Percentiles rank a stretch among this genome's conserved stretches.
Evolutionary conservation across 352 stramenopile species (phyloP).

Genomic region (Phytophthora capsici): DNA sequence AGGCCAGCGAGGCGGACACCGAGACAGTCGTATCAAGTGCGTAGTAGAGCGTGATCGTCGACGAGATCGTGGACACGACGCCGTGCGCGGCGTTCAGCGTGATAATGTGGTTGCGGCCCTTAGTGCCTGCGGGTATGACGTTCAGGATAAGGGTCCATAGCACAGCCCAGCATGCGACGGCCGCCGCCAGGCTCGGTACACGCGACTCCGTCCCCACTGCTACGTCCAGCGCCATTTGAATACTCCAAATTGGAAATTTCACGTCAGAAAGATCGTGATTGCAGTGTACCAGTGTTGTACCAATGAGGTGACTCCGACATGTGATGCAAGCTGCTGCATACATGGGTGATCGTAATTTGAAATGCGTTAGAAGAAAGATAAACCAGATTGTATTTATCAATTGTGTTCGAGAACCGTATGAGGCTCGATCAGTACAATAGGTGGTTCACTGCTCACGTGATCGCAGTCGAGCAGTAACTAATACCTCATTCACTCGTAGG

Average conservation of each 20-base stretch:
- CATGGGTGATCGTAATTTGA: not conserved
- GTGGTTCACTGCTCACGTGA: not conserved
- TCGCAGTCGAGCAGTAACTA: slow-evolving; percentile 4
- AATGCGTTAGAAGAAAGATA: not conserved
- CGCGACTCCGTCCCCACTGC: slow-evolving; percentile 28
- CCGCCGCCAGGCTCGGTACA: slow-evolving; percentile 37
- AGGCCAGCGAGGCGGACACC: slow-evolving; percentile 65
- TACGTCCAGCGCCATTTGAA: not conserved
- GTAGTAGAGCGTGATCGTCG: slow-evolving; percentile 50
- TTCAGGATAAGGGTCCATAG: slow-evolving; percentile 63
- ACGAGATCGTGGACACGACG: slow-evolving; percentile 61
- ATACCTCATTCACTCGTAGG: slow-evolving; percentile 21
- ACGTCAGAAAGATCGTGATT: too few species aligned
- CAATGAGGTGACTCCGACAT: too few species aligned
- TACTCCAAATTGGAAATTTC: too few species aligned
- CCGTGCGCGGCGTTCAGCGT: slow-evolving; percentile 74
- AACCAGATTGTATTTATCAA: slow-evolving; percentile 1
- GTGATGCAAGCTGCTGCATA: too few species aligned
- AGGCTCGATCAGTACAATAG: not conserved
- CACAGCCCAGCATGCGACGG: slow-evolving; percentile 49
- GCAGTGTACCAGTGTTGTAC: not conserved
- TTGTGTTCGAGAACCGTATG: not conserved
- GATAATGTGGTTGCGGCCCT: slow-evolving; percentile 69
- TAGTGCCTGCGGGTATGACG: slow-evolving; percentile 43
- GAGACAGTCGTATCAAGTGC: slow-evolving; percentile 60